Evolutionary conservation across 192 early-diverging fungal species (phyloP), one percentile per base, ranked within the genome.

Genomic region (Coemansia sp.): DNA sequence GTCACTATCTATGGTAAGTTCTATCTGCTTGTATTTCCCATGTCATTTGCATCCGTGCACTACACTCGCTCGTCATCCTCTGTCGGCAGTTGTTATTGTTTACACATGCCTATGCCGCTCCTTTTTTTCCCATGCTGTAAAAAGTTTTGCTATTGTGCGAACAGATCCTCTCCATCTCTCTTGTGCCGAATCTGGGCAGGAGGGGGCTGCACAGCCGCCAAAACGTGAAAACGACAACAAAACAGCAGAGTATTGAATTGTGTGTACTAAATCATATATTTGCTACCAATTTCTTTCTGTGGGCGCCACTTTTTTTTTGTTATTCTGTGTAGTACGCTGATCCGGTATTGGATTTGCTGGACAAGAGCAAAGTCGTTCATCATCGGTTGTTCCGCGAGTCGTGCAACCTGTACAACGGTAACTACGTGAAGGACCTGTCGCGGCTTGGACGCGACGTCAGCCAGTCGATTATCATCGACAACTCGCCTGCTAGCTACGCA

Each of bases 371-470:
- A 60, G 94, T 95, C 8, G 90, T 99, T 10, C 92, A 91, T 65
- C 96, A 98, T 79, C 88, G 97, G 57, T 81, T 99, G 46, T 99
- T 97, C 89, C 90, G 97, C 70, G 97, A 99, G 71, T 90, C 94
- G 20, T 99, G 97, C 83, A 90, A 91, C 43, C 88, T 96, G 73
- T 92, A 97, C 87, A 95, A 93, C 63, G 97, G 97, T 50, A 96
- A 94, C 81, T 98, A 99, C 74, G 95, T 98, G 68, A 99, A 99
- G 90, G 96, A 98, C 73, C 80, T 99, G 40, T 92, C 90, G 66
- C 89, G 90, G 79, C 87, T 98, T 53, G 95, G 97, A 22, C 90
- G 96, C 27, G 88, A 95, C 52, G 73, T 99, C 34, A 89, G 85
- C 33, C 85, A 91, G 66, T 89, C 91, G 2, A 94, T 98, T 44